phyloP scores from a whole-genome alignment of 1,284 basidiomycete species.

The Cutaneotrichosporon daszewskae region DNA sequence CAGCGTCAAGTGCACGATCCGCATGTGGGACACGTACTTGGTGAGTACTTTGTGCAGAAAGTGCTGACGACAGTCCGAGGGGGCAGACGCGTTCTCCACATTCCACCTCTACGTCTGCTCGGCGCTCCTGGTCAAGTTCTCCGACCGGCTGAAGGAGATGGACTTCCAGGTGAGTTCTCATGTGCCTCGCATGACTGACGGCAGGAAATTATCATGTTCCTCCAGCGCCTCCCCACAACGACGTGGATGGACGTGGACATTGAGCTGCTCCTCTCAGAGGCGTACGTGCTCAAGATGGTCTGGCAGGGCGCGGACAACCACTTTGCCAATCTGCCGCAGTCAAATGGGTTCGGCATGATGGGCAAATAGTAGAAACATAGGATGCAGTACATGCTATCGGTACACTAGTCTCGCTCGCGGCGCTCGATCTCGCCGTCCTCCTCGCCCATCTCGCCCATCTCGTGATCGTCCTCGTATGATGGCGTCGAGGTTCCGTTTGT shows the following conservation, averaged over 20 bases:
- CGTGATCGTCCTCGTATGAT: background rate
- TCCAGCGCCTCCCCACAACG: constrained; percentile 92
- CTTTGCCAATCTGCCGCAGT: constrained; percentile 52
- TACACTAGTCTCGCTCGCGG: constrained; percentile 12
- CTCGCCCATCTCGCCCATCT: constrained; percentile 6
- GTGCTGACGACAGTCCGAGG: constrained; percentile 53
- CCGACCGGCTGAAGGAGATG: constrained; percentile 81
- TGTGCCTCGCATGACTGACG: constrained; percentile 9
- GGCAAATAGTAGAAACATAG: constrained; percentile 22
- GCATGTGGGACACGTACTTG: constrained; percentile 98
- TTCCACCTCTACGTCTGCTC: constrained; percentile 96
- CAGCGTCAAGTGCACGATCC: constrained; percentile 85
- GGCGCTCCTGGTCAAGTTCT: constrained; percentile 88
- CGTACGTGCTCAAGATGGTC: constrained; percentile 87
- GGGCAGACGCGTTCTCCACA: constrained; percentile 89
- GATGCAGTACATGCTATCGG: too few relatives aligned
- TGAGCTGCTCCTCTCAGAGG: constrained; percentile 89
- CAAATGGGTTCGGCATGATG: constrained; percentile 36
- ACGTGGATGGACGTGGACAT: constrained; percentile 93
- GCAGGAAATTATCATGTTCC: constrained; percentile 97
- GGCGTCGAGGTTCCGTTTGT: background rate
- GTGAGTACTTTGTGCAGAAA: constrained; percentile 52
- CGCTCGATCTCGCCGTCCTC: constrained; percentile 15
- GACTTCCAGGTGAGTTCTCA: constrained; percentile 75
- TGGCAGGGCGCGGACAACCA: constrained; percentile 94